Evolutionary conservation across 208 protist genomes (phyloP), one percentile per base, ranked within the genome.

Genomic region (Leishmania aethiopica): DNA sequence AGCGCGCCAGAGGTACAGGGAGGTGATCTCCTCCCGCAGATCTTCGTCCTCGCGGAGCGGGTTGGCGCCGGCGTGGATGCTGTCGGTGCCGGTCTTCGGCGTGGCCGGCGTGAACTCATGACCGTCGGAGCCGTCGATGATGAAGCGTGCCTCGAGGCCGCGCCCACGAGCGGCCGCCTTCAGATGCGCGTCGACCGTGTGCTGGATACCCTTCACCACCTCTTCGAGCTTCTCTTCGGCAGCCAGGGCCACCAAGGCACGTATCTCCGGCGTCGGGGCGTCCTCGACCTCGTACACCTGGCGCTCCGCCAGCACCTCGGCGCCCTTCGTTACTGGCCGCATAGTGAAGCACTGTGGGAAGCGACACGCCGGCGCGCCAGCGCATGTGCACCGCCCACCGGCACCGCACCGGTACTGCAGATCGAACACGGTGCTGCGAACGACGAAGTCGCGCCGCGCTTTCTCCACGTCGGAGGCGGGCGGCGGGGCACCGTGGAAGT

Each of bases 1-100:
- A 0, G 94, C 94, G 22, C 94, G 89, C 94, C 94, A 97, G 45
- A 93, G 76, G 79, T 95, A 95, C 8, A 97, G 84, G 25, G 85
- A 80, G 11, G 85, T 84, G 13, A 96, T 75, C 64, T 93, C 90
- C 77, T 95, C 87, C 3, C 90, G 89, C 71, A 95, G 62, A 40
- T 74, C 77, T 72, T 86, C 87, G 71, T 83, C 83, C 49, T 89
- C 90, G 25, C 74, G 47, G 19, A 96, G 88, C 7, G 89, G 92
- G 75, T 94, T 94, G 25, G 90, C 88, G 25, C 89, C 91, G 42
- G 78, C 77, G 57, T 78, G 80, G 8, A 57, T 59, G 78, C 84
- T 92, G 66, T 81, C 88, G 35, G 37, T 66, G 45, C 88, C 89
- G n/a, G 84, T 84, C 82, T 90, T 91, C 22, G 86, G 40, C 8